These are phyloP conservation scores for Cutaneotrichosporon mucoides DNA, from an alignment of 1,284 basidiomycete species.

Conservation along the genomic window DNA sequence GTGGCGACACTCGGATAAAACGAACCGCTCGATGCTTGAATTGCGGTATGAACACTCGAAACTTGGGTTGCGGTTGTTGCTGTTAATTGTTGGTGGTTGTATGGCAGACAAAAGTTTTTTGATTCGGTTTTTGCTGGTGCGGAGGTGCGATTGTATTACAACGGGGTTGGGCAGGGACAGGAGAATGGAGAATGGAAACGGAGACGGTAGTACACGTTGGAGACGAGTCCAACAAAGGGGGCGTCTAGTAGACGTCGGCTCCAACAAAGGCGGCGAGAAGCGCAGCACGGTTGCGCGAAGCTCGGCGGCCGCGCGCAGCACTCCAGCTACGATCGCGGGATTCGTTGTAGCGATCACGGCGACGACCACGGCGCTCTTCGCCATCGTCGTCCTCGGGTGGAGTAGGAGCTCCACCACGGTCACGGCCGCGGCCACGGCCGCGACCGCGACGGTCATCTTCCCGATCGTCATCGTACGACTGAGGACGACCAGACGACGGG, in stretches of 20 bases:
- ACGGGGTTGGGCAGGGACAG: neutral
- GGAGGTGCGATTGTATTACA: neutral
- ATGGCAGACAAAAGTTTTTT: neutral
- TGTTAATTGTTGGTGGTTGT: neutral
- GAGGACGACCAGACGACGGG: neutral
- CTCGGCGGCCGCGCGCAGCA: slow-evolving; percentile 11
- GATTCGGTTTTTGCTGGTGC: neutral
- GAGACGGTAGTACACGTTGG: neutral
- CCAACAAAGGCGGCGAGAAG: neutral
- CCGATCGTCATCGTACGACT: slow-evolving; percentile 19
- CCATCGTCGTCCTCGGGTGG: slow-evolving; percentile 1
- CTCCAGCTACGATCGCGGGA: slow-evolving; percentile 20
- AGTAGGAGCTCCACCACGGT: neutral
- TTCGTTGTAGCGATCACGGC: slow-evolving; percentile 16
- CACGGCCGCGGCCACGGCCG: slow-evolving; percentile 9
- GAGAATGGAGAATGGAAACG: neutral
- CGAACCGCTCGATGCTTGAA: slow-evolving; percentile 2
- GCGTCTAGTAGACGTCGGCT: neutral
- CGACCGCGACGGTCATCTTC: slow-evolving; percentile 4
- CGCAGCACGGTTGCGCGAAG: slow-evolving; percentile 10
- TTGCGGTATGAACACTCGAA: neutral
- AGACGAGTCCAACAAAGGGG: neutral
- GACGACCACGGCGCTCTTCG: slow-evolving; percentile 15
- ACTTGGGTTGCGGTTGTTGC: neutral
- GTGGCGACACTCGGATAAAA: neutral